Conservation (phyloP, 2,329 filamentous ascomycete genomes). For the Colletotrichum incanum region DNA sequence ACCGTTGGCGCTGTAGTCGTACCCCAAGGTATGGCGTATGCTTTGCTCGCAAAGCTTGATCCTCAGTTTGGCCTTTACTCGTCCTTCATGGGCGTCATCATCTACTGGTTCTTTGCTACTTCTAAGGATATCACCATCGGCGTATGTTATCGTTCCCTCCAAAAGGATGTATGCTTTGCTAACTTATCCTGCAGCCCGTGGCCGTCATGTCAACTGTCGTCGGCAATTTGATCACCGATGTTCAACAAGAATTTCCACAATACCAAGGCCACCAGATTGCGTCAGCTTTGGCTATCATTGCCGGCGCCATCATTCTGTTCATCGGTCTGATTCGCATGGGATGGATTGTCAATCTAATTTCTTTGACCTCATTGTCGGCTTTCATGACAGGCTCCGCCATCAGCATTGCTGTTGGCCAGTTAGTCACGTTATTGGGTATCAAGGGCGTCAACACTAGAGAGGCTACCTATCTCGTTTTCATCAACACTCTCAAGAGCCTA, state of each 20-base stretch:
- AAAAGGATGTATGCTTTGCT: not conserved
- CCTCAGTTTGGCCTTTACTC: conserved; percentile 92
- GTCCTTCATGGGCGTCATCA: conserved; percentile 93
- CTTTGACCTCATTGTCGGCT: conserved; percentile 89
- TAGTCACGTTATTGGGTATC: conserved; percentile 87
- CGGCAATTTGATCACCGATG: conserved; percentile 83
- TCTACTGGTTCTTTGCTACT: conserved; percentile 99
- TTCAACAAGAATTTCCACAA: conserved; percentile 70
- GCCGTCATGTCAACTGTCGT: conserved; percentile 95
- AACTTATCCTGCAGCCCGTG: conserved; percentile 74
- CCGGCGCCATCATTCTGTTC: conserved; percentile 82
- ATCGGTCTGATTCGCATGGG: conserved; percentile 86
- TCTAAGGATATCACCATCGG: conserved; percentile 99
- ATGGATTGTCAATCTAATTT: conserved; percentile 94
- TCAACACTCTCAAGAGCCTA: conserved; percentile 85
- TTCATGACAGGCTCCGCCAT: conserved; percentile 98
- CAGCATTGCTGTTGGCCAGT: conserved; percentile 88
- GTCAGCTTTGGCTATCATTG: conserved; percentile 82
- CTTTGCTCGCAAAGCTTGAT: conserved; percentile 83
- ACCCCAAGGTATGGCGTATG: conserved; percentile 98
- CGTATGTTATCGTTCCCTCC: conserved; percentile 65
- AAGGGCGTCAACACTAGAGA: conserved; percentile 81
- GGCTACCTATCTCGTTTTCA: conserved; percentile 85
- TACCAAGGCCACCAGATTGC: conserved; percentile 79
- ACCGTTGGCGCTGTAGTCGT: conserved; percentile 81